These are phyloP conservation scores for Stephania cephalantha DNA, from an alignment of 164 flowering plant species.

Conservation along the genomic window DNA sequence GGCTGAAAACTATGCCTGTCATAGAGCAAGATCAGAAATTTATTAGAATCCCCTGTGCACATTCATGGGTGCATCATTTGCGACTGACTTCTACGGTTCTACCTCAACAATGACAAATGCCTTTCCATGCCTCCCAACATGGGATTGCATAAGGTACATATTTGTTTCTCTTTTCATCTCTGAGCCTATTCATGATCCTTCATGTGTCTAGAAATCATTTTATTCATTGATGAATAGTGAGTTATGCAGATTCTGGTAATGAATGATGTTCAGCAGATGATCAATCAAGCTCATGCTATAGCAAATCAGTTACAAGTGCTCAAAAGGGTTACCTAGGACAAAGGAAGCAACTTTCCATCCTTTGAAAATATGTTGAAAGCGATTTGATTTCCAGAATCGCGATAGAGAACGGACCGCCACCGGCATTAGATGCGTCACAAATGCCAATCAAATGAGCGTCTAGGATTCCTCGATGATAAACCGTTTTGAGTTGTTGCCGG, in stretches of 20 bases:
- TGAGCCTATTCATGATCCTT: too few relatives aligned
- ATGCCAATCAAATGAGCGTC: not conserved
- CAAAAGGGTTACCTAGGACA: slow-evolving; percentile 10
- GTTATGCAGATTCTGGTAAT: too few relatives aligned
- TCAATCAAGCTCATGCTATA: not conserved
- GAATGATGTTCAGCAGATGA: not conserved
- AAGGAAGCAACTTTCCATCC: slow-evolving; percentile 18
- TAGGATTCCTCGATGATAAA: not conserved
- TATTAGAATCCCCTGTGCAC: not conserved
- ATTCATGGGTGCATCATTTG: not conserved
- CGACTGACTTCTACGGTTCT: too few relatives aligned
- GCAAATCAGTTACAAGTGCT: not conserved
- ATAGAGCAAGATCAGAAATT: slow-evolving; percentile 1
- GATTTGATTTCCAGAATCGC: slow-evolving; percentile 2
- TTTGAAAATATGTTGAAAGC: slow-evolving; percentile 2
- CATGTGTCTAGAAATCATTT: too few relatives aligned
- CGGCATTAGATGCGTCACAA: not conserved
- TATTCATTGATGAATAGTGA: too few relatives aligned
- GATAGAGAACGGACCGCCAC: slow-evolving; percentile 1
- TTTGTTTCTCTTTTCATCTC: too few relatives aligned
- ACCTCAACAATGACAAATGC: too few relatives aligned
- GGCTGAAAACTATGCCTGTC: slow-evolving; percentile 15
- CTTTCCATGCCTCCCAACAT: too few relatives aligned
- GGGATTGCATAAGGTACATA: too few relatives aligned
- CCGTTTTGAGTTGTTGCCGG: not conserved